A percentile compares a stretch with the other conserved stretches of the same genome.
Evolutionary conservation across 768 basidiomycete species (phyloP).

Genomic region (Butyriboletus loyo): DNA sequence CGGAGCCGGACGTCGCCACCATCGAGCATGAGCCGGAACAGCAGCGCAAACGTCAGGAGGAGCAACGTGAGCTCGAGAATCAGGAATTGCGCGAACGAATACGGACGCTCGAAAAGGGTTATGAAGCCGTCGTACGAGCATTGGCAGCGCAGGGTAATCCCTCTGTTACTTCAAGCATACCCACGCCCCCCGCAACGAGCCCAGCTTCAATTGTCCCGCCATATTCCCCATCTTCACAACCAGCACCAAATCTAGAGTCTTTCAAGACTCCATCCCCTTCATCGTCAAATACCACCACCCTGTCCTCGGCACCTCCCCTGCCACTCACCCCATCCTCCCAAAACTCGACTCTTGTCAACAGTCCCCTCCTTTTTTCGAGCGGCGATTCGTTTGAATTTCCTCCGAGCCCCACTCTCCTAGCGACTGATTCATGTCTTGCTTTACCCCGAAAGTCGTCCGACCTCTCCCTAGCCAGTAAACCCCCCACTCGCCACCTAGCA

Average conservation of each 20-base stretch:
- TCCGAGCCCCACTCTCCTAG: conserved; percentile 36
- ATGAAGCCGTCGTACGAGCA: conserved; percentile 77
- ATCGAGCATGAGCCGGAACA: conserved; percentile 28
- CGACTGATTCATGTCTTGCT: conserved; percentile 29
- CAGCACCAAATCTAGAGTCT: conserved; percentile 22
- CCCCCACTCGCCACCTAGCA: conserved; percentile 96
- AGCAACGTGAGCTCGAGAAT: conserved; percentile 61
- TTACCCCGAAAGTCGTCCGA: conserved; percentile 26
- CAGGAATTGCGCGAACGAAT: conserved; percentile 73
- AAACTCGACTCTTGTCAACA: conserved; percentile 37
- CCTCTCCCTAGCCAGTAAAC: conserved; percentile 36
- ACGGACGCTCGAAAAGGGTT: conserved; percentile 74
- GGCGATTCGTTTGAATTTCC: conserved; percentile 33
- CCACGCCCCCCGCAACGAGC: conserved; percentile 13
- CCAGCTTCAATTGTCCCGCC: conserved; percentile 9
- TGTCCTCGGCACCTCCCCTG: conserved; percentile 34
- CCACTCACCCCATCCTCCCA: conserved; percentile 43
- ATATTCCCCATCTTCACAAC: conserved; percentile 20
- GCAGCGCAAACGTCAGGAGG: conserved; percentile 35
- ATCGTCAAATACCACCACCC: conserved; percentile 21
- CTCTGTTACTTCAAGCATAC: conserved; percentile 18
- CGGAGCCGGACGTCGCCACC: conserved; percentile 24
- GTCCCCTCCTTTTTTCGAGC: conserved; percentile 26
- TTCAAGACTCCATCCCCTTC: conserved; percentile 25
- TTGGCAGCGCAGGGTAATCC: conserved; percentile 55